Percentiles rank a stretch among this genome's conserved stretches.
Conservation (phyloP, 371 early-diverging fungal species). For the Mucor circinelloides region DNA sequence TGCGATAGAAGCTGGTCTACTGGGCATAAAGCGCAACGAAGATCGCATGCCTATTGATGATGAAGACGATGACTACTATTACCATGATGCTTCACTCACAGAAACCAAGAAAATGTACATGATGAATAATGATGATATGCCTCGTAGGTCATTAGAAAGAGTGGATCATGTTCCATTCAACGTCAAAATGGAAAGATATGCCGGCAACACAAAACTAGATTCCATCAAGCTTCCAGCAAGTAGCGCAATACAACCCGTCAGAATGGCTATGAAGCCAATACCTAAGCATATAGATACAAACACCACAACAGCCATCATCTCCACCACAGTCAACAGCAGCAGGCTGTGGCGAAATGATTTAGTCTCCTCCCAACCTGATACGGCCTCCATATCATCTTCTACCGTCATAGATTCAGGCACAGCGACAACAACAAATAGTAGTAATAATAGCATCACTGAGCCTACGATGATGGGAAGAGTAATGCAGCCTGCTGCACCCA, state of each 20-base stretch:
- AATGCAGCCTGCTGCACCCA: not conserved
- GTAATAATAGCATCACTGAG: not conserved
- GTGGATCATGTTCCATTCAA: not conserved
- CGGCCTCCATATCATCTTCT: not conserved
- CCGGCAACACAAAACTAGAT: not conserved
- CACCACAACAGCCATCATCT: not conserved
- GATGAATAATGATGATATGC: not conserved
- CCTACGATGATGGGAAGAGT: not conserved
- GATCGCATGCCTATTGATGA: conserved; percentile 6
- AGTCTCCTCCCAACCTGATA: not conserved
- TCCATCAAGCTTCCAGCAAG: not conserved
- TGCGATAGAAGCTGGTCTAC: not conserved
- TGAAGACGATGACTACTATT: conserved; percentile 2
- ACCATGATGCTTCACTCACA: not conserved
- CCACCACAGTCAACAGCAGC: not conserved
- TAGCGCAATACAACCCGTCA: not conserved
- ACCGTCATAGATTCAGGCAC: not conserved
- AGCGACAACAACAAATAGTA: not conserved
- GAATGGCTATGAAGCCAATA: not conserved
- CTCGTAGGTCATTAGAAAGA: not conserved
- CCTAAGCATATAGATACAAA: not conserved
- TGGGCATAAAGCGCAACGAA: not conserved
- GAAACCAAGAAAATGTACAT: not conserved
- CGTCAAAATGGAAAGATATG: not conserved
- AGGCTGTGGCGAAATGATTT: not conserved